Evolutionary conservation across 208 protist genomes (phyloP).

Genomic region (Balamuthia mandrillaris): DNA sequence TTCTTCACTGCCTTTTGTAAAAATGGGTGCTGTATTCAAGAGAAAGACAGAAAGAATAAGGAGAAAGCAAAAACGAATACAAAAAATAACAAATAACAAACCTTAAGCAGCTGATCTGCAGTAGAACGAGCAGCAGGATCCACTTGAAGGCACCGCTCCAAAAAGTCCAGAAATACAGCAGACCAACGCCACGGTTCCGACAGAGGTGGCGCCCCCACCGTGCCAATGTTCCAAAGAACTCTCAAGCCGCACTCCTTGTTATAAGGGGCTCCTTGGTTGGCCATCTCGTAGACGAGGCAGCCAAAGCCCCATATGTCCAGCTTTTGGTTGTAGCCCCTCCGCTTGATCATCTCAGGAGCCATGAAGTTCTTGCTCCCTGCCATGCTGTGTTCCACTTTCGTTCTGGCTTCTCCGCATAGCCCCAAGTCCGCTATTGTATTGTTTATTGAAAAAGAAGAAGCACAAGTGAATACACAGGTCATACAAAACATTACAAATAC

Average conservation of each 20-base stretch:
- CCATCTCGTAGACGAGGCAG: constrained; percentile 5
- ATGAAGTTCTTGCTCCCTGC: constrained; percentile 3
- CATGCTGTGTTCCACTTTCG: not conserved
- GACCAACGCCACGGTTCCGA: not conserved
- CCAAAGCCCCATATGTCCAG: constrained; percentile 27
- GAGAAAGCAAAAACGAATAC: not conserved
- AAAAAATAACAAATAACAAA: not conserved
- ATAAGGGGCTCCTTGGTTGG: not conserved
- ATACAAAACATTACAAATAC: too few relatives aligned
- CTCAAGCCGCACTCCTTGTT: not conserved
- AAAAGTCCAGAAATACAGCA: not conserved
- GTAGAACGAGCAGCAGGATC: not conserved
- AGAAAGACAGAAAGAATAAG: not conserved
- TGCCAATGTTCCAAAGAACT: not conserved
- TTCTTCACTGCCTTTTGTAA: not conserved
- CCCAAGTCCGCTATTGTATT: constrained; percentile 19
- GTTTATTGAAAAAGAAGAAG: not conserved
- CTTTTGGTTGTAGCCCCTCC: constrained; percentile 19
- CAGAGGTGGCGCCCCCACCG: not conserved
- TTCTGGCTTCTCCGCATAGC: not conserved
- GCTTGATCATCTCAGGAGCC: constrained; percentile 32
- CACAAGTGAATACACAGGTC: too few relatives aligned
- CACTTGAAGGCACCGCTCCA: not conserved
- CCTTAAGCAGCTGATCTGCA: not conserved
- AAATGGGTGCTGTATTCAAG: not conserved